Base-by-base conservation (phyloP, 371 early-diverging fungal genomes). In the Hamiltosporidium tvaerminnensis region DNA sequence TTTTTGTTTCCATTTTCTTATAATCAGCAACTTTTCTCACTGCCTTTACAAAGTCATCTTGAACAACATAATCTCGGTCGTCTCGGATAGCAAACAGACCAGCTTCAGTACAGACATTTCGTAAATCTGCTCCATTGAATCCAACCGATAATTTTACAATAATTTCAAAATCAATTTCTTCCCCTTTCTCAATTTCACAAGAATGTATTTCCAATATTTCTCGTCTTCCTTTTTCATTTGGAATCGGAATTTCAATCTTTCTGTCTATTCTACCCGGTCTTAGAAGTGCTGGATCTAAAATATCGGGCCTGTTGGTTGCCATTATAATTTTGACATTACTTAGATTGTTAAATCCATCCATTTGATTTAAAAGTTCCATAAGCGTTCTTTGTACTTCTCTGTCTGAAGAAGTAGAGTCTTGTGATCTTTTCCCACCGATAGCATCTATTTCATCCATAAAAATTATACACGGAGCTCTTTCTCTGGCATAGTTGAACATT, bases 391-490 rank as follows among this genome's bases (percentile, higher is more conserved):
- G 96, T 68, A 96, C 92, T 83, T 97, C 98, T 72, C 96, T 86
- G 84, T 97, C 98, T 12, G 94, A 90, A 47, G 94, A 93, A 10
- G 91, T 95, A 71, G 93, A 92, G 73, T 96, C 98, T 4, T 90
- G 89, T 79, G 93, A 93, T 61, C 98, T 84, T 64, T 93, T 86
- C 4, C 96, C 95, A 75, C 98, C 98, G 81, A 97, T 96, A 39
- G 98, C 96, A 82, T 97, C 98, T 70, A 97, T 94, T 79, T 97
- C 98, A 78, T 97, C 98, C 92, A 97, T 90, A 76, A 97, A 97
- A 57, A 97, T 96, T 70, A 97, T 92, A 80, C 96, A 96, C n/a
- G 98, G 98, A 67, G 92, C 91, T 75, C 92, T 93, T 66, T 91
- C 90, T 71, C 86, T 87, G 47, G 98, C 98, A 78, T 96, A 97